Evolutionary conservation across 345 rosid genomes (phyloP).

Genomic region (Lumnitzera racemosa): DNA sequence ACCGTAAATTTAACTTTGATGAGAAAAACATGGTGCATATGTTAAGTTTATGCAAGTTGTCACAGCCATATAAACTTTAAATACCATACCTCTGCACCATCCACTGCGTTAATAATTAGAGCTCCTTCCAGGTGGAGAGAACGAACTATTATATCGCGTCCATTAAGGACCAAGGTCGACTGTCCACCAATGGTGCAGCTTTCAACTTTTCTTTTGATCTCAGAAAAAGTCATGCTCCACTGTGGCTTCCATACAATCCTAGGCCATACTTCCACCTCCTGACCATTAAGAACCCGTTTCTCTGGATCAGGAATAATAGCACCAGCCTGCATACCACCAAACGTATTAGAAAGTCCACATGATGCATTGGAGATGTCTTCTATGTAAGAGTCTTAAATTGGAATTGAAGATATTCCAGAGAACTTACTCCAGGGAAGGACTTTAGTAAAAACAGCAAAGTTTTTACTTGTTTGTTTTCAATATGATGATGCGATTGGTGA

Average conservation of each 20-base stretch:
- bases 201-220: constrained; percentile 56
- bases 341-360: constrained; percentile 4
- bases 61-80: background rate
- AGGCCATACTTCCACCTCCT: constrained; percentile 95
- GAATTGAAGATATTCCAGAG: too few relatives aligned
- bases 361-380: too few relatives aligned
- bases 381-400: too few relatives aligned
- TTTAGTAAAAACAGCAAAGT: too few relatives aligned
- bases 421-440: too few relatives aligned
- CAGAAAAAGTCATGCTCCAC: constrained; percentile 80
- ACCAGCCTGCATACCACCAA: constrained; percentile 50
- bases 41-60: background rate
- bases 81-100: constrained; percentile 68
- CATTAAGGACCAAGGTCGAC: constrained; percentile 68
- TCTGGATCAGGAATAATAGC: constrained; percentile 64
- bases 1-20: background rate
- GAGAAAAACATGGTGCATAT: background rate
- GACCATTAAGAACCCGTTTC: constrained; percentile 58
- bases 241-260: constrained; percentile 77
- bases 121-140: constrained; percentile 79
- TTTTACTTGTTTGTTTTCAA: too few relatives aligned
- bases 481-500: too few relatives aligned
- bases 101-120: constrained; percentile 54
- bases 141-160: constrained; percentile 43
- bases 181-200: constrained; percentile 59